These are phyloP conservation scores for Cucurbita pepo DNA, from an alignment of 306 rosid genomes.

Conservation along the genomic window DNA sequence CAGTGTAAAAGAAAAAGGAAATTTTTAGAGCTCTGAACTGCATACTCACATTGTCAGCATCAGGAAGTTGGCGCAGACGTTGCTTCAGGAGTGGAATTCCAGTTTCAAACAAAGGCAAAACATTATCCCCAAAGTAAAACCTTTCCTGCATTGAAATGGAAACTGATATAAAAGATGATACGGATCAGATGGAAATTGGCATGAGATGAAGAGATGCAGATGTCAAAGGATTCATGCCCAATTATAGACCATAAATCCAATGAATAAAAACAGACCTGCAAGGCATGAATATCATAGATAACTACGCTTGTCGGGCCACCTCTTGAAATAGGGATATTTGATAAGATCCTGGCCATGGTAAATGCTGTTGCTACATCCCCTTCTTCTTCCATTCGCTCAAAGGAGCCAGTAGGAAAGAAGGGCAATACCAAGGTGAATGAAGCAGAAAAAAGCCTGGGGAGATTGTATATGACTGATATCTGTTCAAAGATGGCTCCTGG, in stretches of 20 bases:
- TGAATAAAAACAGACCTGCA: conserved; percentile 48
- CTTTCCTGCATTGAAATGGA: conserved; percentile 51
- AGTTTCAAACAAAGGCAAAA: conserved; percentile 91
- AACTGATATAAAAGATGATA: background rate
- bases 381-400: conserved; percentile 99
- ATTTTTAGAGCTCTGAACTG: conserved; percentile 3
- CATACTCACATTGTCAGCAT: conserved; percentile 45
- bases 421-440: conserved; percentile 93
- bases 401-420: conserved; percentile 94
- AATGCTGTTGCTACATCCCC: conserved; percentile 99
- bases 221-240: background rate
- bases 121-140: conserved; percentile 90
- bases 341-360: conserved; percentile 89
- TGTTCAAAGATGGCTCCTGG: conserved; percentile 88
- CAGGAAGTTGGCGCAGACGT: conserved; percentile 70
- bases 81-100: conserved; percentile 89
- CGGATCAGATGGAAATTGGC: background rate
- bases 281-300: conserved; percentile 87
- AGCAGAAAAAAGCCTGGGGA: conserved; percentile 81
- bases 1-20: background rate
- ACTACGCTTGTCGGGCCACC: conserved; percentile 95
- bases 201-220: background rate
- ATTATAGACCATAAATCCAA: background rate
- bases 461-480: conserved; percentile 81
- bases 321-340: conserved; percentile 83